A percentile compares a stretch with the other conserved stretches of the same genome.
Conservation (phyloP, 176 grass and related monocot species). For the Ananas comosus region DNA sequence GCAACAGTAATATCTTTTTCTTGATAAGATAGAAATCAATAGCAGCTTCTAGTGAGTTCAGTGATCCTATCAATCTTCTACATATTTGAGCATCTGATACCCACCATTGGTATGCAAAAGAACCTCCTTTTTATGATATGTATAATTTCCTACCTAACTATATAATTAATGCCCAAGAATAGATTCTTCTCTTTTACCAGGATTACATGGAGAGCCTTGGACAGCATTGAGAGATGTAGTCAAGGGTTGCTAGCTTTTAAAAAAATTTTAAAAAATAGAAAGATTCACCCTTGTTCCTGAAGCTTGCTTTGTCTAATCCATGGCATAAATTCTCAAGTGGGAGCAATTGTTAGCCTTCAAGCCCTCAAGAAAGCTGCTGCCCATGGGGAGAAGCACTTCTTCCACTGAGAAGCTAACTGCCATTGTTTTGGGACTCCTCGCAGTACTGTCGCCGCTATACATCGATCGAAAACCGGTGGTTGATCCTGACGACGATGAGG, state of each 20-base stretch:
- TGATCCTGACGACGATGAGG: slow-evolving; percentile 47
- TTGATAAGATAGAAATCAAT: slow-evolving; percentile 1
- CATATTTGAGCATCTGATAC: slow-evolving; percentile 55
- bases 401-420: slow-evolving; percentile 61
- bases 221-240: slow-evolving; percentile 25
- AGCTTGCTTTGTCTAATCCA: slow-evolving; percentile 26
- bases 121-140: slow-evolving; percentile 34
- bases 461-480: slow-evolving; percentile 38
- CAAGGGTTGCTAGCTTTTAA: slow-evolving; percentile 9
- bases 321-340: slow-evolving; percentile 25
- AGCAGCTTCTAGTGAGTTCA: not conserved
- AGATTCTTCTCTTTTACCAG: slow-evolving; percentile 26
- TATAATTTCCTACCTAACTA: not conserved
- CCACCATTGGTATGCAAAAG: slow-evolving; percentile 14
- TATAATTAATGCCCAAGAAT: slow-evolving; percentile 2
- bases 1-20: not conserved
- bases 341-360: not conserved
- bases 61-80: slow-evolving; percentile 7
- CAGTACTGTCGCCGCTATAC: slow-evolving; percentile 83
- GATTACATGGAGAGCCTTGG: not conserved
- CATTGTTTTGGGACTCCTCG: slow-evolving; percentile 48
- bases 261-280: not conserved
- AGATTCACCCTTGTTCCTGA: slow-evolving; percentile 25
- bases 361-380: slow-evolving; percentile 7
- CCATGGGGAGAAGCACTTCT: slow-evolving; percentile 46